phyloP scores from a whole-genome alignment of 805 yeast genomes.

The Scheffersomyces spartinae region DNA sequence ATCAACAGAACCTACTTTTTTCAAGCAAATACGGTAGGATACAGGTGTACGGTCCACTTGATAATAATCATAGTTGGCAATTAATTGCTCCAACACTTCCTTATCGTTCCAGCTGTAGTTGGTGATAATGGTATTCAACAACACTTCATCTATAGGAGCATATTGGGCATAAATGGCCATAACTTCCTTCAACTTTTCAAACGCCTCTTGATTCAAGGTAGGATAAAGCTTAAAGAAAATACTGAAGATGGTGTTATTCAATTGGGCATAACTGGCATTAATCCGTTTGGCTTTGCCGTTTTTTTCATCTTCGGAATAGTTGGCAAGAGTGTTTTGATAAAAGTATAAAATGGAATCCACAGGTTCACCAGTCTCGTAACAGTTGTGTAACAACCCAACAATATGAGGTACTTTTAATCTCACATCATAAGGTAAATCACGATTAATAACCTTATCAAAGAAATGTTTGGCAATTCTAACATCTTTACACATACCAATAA shows the following conservation, averaged over 20 bases:
- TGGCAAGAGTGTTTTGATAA: conserved; percentile 53
- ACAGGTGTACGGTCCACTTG: conserved; percentile 53
- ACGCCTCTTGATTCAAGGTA: conserved; percentile 41
- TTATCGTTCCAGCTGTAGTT: conserved; percentile 60
- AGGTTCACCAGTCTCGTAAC: conserved; percentile 44
- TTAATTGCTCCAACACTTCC: conserved; percentile 50
- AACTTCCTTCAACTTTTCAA: conserved; percentile 42
- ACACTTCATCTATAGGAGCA: conserved; percentile 64
- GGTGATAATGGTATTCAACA: conserved; percentile 64
- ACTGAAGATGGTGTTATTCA: conserved; percentile 58
- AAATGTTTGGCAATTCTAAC: conserved; percentile 60
- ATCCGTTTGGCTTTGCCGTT: too few relatives aligned
- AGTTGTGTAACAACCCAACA: conserved; percentile 49
- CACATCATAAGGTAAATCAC: conserved; percentile 62
- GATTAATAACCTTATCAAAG: conserved; percentile 59
- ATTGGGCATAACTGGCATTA: conserved; percentile 60
- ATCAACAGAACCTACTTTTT: conserved; percentile 57
- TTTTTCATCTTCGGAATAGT: conserved; percentile 38
- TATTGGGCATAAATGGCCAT: conserved; percentile 44
- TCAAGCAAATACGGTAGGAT: conserved; percentile 59
- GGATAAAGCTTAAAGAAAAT: conserved; percentile 55
- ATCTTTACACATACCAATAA: conserved; percentile 70
- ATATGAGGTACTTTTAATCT: conserved; percentile 66
- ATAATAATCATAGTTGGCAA: conserved; percentile 47
- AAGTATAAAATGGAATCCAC: conserved; percentile 47